phyloP scores from a whole-genome alignment of 352 stramenopile genomes.

The Phytophthora megakarya region DNA sequence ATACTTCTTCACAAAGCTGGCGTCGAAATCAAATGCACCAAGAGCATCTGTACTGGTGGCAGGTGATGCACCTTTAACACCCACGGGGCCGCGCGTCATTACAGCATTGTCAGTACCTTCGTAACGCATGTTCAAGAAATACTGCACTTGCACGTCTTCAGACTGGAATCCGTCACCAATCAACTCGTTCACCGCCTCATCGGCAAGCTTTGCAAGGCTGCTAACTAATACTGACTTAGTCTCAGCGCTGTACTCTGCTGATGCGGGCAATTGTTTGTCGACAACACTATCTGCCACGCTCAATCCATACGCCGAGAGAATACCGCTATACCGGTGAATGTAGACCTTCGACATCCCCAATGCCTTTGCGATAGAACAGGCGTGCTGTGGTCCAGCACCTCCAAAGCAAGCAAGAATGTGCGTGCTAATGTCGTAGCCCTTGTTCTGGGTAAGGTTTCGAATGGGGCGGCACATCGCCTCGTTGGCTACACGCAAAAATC shows the following conservation, averaged over 20 bases:
- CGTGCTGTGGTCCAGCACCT: constrained; percentile 97
- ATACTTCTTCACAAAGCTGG: constrained; percentile 93
- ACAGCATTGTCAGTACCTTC: constrained; percentile 98
- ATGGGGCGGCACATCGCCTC: constrained; percentile 99
- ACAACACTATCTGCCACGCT: constrained; percentile 97
- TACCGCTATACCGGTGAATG: constrained; percentile 98
- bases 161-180: constrained; percentile 80
- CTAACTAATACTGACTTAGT: constrained; percentile 59
- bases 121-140: constrained; percentile 98
- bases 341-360: constrained; percentile 98
- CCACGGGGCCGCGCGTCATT: constrained; percentile 90
- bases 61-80: constrained; percentile 44
- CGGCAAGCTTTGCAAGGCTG: constrained; percentile 54
- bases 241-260: constrained; percentile 55
- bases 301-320: constrained; percentile 98
- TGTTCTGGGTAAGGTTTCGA: constrained; percentile 98
- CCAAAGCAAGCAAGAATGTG: constrained; percentile 98
- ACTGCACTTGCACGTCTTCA: constrained; percentile 93
- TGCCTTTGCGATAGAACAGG: constrained; percentile 95
- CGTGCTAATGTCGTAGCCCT: constrained; percentile 97
- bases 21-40: constrained; percentile 83
- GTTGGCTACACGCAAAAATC: constrained; percentile 98
- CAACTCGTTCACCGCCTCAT: constrained; percentile 72
- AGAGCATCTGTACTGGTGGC: constrained; percentile 36
- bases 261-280: constrained; percentile 95